These are phyloP conservation scores for Pichia sp. DNA, from an alignment of 1,139 yeast species.

Conservation along the genomic window DNA sequence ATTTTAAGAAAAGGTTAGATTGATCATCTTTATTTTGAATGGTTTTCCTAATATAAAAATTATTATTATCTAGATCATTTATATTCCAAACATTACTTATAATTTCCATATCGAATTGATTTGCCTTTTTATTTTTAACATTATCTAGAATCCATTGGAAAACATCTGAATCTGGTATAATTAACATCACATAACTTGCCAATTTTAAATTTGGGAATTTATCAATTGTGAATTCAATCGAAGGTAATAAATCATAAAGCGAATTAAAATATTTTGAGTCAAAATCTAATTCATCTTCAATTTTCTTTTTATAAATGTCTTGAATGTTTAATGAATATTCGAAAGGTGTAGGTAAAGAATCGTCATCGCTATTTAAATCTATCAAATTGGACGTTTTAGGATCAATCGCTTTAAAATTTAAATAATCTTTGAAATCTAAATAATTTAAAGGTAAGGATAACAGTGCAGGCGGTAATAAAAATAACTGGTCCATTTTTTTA, in stretches of 20 bases:
- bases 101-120: conserved; percentile 48
- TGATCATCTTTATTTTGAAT: not conserved
- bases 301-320: conserved; percentile 17
- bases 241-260: conserved; percentile 18
- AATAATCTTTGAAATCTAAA: conserved; percentile 18
- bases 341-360: conserved; percentile 15
- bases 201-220: conserved; percentile 22
- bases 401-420: not conserved
- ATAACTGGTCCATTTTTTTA: conserved; percentile 40
- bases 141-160: conserved; percentile 32
- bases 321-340: conserved; percentile 17
- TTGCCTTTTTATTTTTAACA: conserved; percentile 24
- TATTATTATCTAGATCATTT: conserved; percentile 5
- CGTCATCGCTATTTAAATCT: not conserved
- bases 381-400: conserved; percentile 1
- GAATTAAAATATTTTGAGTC: conserved; percentile 8
- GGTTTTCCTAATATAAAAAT: not conserved
- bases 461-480: conserved; percentile 37
- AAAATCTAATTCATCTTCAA: conserved; percentile 12
- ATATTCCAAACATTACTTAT: conserved; percentile 35
- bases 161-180: conserved; percentile 33
- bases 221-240: conserved; percentile 16
- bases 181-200: conserved; percentile 41
- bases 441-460: conserved; percentile 33
- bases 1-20: conserved; percentile 6